Base-by-base conservation (phyloP, 768 basidiomycete species). In the Kwoniella pini region DNA sequence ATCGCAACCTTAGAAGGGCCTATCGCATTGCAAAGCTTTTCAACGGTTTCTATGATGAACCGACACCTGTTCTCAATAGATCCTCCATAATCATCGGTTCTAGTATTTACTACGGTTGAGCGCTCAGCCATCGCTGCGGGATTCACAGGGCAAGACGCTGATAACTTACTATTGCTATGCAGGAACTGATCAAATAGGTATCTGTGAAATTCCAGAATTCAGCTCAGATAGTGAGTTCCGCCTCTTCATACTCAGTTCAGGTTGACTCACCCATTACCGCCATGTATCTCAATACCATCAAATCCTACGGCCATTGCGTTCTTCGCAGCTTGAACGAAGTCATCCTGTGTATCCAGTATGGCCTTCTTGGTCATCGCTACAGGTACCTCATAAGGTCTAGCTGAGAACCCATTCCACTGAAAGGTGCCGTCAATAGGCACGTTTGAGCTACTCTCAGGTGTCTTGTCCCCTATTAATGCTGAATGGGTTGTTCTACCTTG, bases 251-350 rank as follows among this genome's bases (percentile, higher is more conserved):
- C n/a, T n/a, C n/a, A n/a, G n/a, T n/a, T n/a, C n/a, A n/a, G n/a
- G n/a, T n/a, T n/a, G n/a, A n/a, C 56, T 52, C 44, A 63, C 55
- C 65, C 65, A 48, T 62, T 63, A 2, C 56, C 60, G 1, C 52
- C 65, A 27, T 72, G 70, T 21, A 72, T 63, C 75, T 85, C 84
- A 26, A 84, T 81, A 4, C 84, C 84, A 64, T 85, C 84, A 65
- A 84, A 85, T 2, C 84, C 85, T n/a, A 83, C 83, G 52, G 79
- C 78, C 44, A 82, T 82, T 1, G 84, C 83, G 45, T 82, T 82
- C 28, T 79, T 54, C 1, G 83, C 84, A 1, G 83, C 82, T 54
- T 80, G 64, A 54, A 79, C 81, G 74, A 78, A 84, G 33, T 69
- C 65, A 9, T 43, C 60, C 13, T 65, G 59, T 13, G 62, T 67